Percentiles rank a stretch among this genome's conserved stretches.
Conservation (phyloP, 768 basidiomycete species). For the Myochromella boudieri region DNA sequence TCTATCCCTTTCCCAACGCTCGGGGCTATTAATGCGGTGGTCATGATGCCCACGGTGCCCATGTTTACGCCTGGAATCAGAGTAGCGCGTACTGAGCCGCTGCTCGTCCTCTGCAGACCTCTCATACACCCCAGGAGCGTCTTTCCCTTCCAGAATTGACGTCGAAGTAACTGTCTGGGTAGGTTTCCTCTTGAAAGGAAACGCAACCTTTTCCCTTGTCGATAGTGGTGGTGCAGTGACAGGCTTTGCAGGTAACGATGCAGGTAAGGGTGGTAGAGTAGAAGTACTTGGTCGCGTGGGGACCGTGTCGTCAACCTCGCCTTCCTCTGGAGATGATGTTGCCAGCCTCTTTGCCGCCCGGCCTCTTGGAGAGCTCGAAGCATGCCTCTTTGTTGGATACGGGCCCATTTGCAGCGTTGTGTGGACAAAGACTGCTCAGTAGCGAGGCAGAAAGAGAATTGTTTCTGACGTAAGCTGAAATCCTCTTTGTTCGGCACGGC, state of each 20-base stretch:
- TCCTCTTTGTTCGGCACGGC: not conserved
- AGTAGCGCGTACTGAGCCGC: conserved; percentile 30
- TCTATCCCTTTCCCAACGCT: conserved; percentile 19
- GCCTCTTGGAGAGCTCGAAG: conserved; percentile 51
- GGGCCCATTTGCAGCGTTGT: conserved; percentile 19
- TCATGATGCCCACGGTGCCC: conserved; percentile 24
- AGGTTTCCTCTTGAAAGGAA: conserved; percentile 77
- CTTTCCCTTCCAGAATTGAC: conserved; percentile 21
- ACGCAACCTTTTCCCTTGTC: conserved; percentile 55
- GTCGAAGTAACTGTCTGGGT: conserved; percentile 21
- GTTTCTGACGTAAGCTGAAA: conserved; percentile 20
- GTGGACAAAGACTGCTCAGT: not conserved
- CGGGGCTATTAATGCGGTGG: conserved; percentile 37
- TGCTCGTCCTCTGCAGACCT: conserved; percentile 47
- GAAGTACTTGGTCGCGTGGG: conserved; percentile 19
- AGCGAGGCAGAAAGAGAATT: conserved; percentile 12
- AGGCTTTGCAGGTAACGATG: conserved; percentile 36
- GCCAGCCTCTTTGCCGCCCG: conserved; percentile 56
- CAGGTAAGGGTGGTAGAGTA: conserved; percentile 23
- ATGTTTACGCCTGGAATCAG: conserved; percentile 28
- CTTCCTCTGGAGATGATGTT: conserved; percentile 78
- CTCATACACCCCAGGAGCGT: conserved; percentile 37
- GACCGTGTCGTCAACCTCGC: conserved; percentile 68
- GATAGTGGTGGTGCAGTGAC: conserved; percentile 15
- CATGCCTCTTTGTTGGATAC: conserved; percentile 52